Conservation (phyloP, 495 filamentous ascomycete species). For the Penicillium egyptiacum region DNA sequence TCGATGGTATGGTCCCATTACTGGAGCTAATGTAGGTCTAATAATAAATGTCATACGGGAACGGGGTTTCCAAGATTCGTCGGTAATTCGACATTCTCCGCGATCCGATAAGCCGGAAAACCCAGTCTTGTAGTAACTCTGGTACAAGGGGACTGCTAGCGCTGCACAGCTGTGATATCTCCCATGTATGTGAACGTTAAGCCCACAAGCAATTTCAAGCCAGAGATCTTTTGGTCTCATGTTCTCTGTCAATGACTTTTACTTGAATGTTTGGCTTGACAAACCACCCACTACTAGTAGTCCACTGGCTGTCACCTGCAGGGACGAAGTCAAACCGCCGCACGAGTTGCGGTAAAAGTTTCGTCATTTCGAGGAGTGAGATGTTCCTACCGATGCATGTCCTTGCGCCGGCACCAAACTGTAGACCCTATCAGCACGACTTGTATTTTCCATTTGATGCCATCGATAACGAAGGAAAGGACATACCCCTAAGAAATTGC, state of each 20-base stretch:
- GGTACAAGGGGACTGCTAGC: too few relatives aligned
- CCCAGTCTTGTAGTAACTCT: too few relatives aligned
- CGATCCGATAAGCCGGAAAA: too few relatives aligned
- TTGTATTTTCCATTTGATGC: not conserved
- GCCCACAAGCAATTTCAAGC: not conserved
- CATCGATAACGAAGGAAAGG: not conserved
- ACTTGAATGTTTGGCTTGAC: constrained; percentile 21
- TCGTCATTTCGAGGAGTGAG: constrained; percentile 32
- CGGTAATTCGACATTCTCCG: too few relatives aligned
- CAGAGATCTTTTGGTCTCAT: not conserved
- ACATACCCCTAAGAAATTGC: constrained; percentile 5
- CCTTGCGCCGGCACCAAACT: constrained; percentile 35
- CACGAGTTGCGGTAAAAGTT: constrained; percentile 36
- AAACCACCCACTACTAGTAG: constrained; percentile 28
- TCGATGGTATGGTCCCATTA: too few relatives aligned
- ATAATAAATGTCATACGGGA: too few relatives aligned
- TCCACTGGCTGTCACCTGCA: constrained; percentile 23
- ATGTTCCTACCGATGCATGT: constrained; percentile 43
- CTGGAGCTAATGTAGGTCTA: too few relatives aligned
- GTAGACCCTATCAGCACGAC: constrained; percentile 6
- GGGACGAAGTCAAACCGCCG: constrained; percentile 28
- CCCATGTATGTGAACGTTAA: too few relatives aligned
- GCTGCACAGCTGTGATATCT: too few relatives aligned
- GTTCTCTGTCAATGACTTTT: not conserved
- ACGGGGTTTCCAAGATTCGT: too few relatives aligned